Evolutionary conservation across 441 rosid genomes (phyloP).

Genomic region (Corymbia calophylla): DNA sequence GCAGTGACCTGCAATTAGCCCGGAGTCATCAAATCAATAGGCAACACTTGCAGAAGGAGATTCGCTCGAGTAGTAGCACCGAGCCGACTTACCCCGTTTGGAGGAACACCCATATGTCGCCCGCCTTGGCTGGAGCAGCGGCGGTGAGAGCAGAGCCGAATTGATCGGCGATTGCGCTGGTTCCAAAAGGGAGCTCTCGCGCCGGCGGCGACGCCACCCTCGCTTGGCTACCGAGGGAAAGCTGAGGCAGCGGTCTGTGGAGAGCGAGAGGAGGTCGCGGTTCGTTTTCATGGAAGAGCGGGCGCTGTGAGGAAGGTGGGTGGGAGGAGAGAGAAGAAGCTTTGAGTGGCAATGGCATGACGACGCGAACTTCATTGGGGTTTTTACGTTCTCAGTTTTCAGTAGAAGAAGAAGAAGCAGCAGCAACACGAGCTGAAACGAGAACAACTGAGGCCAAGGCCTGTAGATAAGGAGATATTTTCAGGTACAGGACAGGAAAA

Average conservation of each 20-base stretch:
- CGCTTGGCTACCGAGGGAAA: background rate
- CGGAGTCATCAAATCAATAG: background rate
- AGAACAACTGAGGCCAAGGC: background rate
- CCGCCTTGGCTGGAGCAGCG: slow-evolving; percentile 14
- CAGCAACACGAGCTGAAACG: background rate
- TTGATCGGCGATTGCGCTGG: background rate
- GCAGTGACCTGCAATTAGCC: slow-evolving; percentile 27
- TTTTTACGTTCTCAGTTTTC: background rate
- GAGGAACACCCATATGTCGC: slow-evolving; percentile 28
- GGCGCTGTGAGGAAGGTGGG: background rate
- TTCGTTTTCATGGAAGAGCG: background rate
- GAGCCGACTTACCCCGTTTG: slow-evolving; percentile 20
- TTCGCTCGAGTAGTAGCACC: background rate
- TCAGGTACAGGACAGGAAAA: background rate
- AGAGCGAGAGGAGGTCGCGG: background rate
- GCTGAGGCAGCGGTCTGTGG: background rate
- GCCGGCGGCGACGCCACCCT: background rate
- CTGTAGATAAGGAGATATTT: background rate
- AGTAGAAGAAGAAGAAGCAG: background rate
- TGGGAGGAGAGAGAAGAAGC: background rate
- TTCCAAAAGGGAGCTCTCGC: background rate
- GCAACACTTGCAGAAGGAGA: background rate
- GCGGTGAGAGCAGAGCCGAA: slow-evolving; percentile 6
- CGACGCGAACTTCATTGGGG: background rate
- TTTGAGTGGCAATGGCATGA: background rate